These are phyloP conservation scores for Metschnikowia noctiluminum DNA, from an alignment of 805 yeast species.

Conservation along the genomic window DNA sequence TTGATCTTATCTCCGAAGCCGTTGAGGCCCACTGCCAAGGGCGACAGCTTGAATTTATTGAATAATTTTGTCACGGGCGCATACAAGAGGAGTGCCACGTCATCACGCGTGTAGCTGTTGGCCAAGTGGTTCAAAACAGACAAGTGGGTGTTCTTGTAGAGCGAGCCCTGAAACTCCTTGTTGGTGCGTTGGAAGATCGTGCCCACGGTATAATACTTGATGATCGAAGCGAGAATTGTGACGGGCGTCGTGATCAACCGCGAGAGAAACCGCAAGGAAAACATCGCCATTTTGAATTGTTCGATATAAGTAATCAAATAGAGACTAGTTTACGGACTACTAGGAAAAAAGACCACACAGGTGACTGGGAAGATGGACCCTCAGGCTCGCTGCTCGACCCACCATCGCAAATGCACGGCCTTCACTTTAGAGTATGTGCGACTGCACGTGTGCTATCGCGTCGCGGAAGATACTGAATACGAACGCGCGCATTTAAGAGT, in stretches of 20 bases:
- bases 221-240: conserved; percentile 17
- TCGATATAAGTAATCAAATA: too few species aligned
- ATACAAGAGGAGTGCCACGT: conserved; percentile 22
- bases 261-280: conserved; percentile 20
- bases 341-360: too few species aligned
- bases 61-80: conserved; percentile 22
- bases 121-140: conserved; percentile 27
- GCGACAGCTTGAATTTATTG: conserved; percentile 12
- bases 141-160: conserved; percentile 28
- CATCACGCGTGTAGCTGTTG: conserved; percentile 20
- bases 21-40: conserved; percentile 11
- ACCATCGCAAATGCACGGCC: background rate
- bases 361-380: too few species aligned
- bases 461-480: background rate
- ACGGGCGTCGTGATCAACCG: conserved; percentile 25
- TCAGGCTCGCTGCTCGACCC: too few species aligned
- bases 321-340: too few species aligned
- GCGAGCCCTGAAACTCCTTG: conserved; percentile 26
- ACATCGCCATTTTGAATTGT: conserved; percentile 10
- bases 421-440: background rate
- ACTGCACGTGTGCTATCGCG: background rate
- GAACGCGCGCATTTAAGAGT: too few species aligned
- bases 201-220: conserved; percentile 32
- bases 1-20: conserved; percentile 16
- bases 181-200: conserved; percentile 28